These are phyloP conservation scores for Microdochium trichocladiopsis DNA, from an alignment of 2,329 filamentous ascomycete species.

Conservation along the genomic window DNA sequence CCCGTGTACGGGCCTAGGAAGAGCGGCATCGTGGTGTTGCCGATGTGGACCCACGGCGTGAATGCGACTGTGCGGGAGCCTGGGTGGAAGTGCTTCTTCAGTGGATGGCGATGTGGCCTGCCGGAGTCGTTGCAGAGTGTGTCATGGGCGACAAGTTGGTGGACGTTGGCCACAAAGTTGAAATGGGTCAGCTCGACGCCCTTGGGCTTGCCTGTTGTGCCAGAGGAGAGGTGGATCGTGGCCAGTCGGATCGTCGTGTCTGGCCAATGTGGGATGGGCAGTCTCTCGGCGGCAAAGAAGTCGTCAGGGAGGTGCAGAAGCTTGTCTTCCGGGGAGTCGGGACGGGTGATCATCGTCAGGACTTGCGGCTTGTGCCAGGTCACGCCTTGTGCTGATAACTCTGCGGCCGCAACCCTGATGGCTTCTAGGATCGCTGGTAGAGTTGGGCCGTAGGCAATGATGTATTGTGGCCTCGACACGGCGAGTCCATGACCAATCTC, in stretches of 20 bases:
- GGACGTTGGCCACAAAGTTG: constrained; percentile 18
- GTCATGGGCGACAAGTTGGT: constrained; percentile 29
- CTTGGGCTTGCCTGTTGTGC: constrained; percentile 17
- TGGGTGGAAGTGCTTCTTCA: constrained; percentile 21
- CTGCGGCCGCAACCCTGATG: constrained; percentile 18
- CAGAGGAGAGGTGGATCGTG: constrained; percentile 26
- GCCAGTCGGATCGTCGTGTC: constrained; percentile 26
- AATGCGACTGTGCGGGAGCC: constrained; percentile 27
- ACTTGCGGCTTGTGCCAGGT: constrained; percentile 25
- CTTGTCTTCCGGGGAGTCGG: constrained; percentile 2
- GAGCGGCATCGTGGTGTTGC: constrained; percentile 33
- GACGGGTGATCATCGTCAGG: constrained; percentile 22
- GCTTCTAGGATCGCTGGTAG: constrained; percentile 21
- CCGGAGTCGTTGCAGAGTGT: constrained; percentile 1
- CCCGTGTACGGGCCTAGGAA: constrained; percentile 35
- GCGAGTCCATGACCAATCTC: constrained; percentile 34
- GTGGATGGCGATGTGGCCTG: no score
- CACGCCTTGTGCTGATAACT: constrained; percentile 16
- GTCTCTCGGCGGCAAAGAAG: constrained; percentile 19
- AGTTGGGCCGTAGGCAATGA: constrained; percentile 28
- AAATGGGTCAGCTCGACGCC: constrained; percentile 17
- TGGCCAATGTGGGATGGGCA: constrained; percentile 26
- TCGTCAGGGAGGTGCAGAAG: constrained; percentile 22
- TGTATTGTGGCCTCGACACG: constrained; percentile 30
- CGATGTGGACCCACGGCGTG: constrained; percentile 36